A percentile compares a stretch with the other conserved stretches of the same genome.
Conservation (phyloP, 208 protist genomes). For the Giardia duodenalis region DNA sequence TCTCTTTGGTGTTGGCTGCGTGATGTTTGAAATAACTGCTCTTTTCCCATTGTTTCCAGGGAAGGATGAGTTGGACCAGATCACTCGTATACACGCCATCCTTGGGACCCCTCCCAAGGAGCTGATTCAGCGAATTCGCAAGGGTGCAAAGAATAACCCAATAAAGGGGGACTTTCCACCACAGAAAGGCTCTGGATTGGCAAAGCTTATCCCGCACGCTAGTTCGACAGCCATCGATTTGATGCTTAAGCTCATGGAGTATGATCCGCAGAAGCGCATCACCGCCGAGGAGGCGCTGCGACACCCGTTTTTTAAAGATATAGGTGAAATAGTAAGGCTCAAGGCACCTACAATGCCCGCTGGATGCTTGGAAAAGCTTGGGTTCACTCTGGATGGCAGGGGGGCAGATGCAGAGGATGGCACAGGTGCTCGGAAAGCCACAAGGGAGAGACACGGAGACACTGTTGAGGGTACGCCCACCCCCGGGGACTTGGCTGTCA, state of each 20-base stretch:
- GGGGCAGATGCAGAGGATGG: neutral
- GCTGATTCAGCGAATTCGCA: neutral
- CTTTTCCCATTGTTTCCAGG: slow-evolving; percentile 65
- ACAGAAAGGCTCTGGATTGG: neutral
- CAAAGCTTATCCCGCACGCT: slow-evolving; percentile 28
- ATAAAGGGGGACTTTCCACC: slow-evolving; percentile 28
- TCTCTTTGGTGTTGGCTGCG: slow-evolving; percentile 55
- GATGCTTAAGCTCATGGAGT: slow-evolving; percentile 3
- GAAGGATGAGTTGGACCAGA: slow-evolving; percentile 65
- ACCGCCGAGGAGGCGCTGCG: neutral
- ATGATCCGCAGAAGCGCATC: slow-evolving; percentile 1
- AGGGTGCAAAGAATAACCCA: slow-evolving; percentile 16
- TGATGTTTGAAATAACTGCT: slow-evolving; percentile 72
- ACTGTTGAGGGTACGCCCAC: no score
- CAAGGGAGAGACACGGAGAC: neutral
- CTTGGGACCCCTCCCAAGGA: slow-evolving; percentile 53
- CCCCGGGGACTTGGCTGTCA: no score
- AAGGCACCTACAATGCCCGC: neutral
- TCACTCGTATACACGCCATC: slow-evolving; percentile 61
- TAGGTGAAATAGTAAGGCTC: neutral
- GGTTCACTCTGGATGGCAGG: neutral
- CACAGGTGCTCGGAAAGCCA: neutral
- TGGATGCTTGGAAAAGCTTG: neutral
- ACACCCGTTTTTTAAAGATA: slow-evolving; percentile 11
- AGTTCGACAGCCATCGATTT: slow-evolving; percentile 20